Percentiles rank a stretch among this genome's conserved stretches.
Evolutionary conservation across 257 asterid species (phyloP).

Genomic region (Anisodus acutangulus): DNA sequence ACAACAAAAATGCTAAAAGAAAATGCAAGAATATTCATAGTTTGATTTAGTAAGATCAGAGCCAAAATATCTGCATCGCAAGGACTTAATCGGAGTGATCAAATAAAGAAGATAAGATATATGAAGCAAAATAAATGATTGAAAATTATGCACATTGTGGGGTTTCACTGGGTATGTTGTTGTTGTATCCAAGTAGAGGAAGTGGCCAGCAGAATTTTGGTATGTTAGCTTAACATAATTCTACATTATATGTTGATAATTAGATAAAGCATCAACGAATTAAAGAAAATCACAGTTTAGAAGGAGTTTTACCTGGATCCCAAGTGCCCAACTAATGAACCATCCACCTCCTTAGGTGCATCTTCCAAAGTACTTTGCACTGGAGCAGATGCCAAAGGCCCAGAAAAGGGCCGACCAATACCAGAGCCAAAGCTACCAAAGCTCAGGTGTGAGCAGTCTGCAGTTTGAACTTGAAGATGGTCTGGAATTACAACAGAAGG

Average conservation of each 20-base stretch:
- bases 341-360: conserved; percentile 49
- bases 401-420: conserved; percentile 51
- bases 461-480: conserved; percentile 79
- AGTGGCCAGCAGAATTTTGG: not conserved
- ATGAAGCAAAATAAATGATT: not conserved
- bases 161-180: no score
- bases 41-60: not conserved
- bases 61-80: not conserved
- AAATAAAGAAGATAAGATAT: not conserved
- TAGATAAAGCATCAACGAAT: not conserved
- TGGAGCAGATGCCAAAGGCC: conserved; percentile 52
- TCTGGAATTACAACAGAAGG: conserved; percentile 81
- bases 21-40: conserved; percentile 27
- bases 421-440: conserved; percentile 82
- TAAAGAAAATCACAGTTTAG: not conserved
- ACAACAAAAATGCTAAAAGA: conserved; percentile 9
- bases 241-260: not conserved
- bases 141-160: not conserved
- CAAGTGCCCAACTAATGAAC: conserved; percentile 53
- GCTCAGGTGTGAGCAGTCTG: conserved; percentile 84
- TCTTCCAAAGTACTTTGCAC: conserved; percentile 54
- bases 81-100: not conserved
- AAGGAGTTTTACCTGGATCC: conserved; percentile 57
- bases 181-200: not conserved
- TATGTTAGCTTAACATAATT: not conserved